Percentiles rank a stretch among this genome's conserved stretches.
Conservation (phyloP, 768 basidiomycete species). For the Serendipita vermifera region DNA sequence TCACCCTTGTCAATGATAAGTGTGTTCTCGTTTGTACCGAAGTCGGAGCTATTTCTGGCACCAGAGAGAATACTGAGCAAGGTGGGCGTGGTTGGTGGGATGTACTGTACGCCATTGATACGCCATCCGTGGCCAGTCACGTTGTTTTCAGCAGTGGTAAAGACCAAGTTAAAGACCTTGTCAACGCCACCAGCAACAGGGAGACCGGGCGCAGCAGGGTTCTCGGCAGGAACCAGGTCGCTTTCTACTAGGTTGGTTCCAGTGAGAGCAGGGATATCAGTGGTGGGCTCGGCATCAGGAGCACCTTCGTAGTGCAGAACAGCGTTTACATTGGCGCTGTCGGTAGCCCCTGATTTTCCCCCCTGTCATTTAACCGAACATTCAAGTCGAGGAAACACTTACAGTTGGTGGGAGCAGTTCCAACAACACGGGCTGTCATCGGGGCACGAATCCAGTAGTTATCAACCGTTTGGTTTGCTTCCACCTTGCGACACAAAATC, state of each 20-base stretch:
- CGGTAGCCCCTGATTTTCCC: background rate
- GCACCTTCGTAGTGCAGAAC: conserved; percentile 7
- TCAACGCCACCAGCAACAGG: background rate
- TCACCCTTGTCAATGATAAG: conserved; percentile 7
- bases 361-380: background rate
- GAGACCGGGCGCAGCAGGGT: conserved; percentile 1
- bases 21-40: conserved; percentile 10
- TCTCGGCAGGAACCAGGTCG: background rate
- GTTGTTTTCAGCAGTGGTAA: background rate
- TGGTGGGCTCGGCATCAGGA: background rate
- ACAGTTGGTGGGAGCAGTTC: conserved; percentile 6
- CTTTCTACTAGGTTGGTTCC: background rate
- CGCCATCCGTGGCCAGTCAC: background rate
- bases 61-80: conserved; percentile 7
- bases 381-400: background rate
- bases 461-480: conserved; percentile 25
- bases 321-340: conserved; percentile 8
- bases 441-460: conserved; percentile 31
- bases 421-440: background rate
- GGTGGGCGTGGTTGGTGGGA: conserved; percentile 5
- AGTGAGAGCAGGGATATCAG: background rate
- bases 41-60: conserved; percentile 3
- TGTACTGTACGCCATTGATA: background rate
- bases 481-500: too few relatives aligned
- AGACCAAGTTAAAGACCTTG: background rate